phyloP scores from a whole-genome alignment of 495 filamentous ascomycete genomes.

The Trichocladium uniseriatum region DNA sequence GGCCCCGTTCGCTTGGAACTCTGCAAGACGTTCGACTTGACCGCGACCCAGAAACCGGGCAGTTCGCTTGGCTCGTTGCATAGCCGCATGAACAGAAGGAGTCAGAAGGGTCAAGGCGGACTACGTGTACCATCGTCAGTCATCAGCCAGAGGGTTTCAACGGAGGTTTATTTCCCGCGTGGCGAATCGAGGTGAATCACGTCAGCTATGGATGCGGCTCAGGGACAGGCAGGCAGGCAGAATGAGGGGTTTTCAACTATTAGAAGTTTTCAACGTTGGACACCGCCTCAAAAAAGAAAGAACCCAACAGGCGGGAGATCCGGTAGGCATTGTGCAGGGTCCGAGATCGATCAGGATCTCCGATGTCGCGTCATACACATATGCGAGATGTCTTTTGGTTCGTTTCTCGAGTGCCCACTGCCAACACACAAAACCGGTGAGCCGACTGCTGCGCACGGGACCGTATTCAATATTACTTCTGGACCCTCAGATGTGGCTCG shows the following conservation, averaged over 20 bases:
- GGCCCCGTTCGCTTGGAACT: background rate
- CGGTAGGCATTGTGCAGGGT: constrained; percentile 24
- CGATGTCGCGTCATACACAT: constrained; percentile 10
- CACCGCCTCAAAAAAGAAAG: background rate
- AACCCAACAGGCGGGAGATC: background rate
- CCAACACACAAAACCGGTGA: no score
- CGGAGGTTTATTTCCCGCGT: background rate
- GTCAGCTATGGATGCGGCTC: background rate
- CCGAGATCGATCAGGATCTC: constrained; percentile 21
- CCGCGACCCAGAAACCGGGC: background rate
- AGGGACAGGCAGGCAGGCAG: background rate
- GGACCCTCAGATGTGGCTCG: no score
- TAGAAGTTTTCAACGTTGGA: background rate
- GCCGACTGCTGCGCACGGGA: no score
- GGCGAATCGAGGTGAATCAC: background rate
- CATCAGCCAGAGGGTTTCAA: background rate
- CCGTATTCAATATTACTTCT: no score
- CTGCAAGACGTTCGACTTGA: background rate
- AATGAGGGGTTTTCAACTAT: background rate
- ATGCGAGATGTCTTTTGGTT: no score
- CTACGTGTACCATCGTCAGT: constrained; percentile 7
- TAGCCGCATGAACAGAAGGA: background rate
- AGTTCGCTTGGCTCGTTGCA: background rate
- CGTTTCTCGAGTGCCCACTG: no score
- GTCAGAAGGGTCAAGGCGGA: background rate